Conservation (phyloP, 2,329 filamentous ascomycete species). For the Massarina eburnea region DNA sequence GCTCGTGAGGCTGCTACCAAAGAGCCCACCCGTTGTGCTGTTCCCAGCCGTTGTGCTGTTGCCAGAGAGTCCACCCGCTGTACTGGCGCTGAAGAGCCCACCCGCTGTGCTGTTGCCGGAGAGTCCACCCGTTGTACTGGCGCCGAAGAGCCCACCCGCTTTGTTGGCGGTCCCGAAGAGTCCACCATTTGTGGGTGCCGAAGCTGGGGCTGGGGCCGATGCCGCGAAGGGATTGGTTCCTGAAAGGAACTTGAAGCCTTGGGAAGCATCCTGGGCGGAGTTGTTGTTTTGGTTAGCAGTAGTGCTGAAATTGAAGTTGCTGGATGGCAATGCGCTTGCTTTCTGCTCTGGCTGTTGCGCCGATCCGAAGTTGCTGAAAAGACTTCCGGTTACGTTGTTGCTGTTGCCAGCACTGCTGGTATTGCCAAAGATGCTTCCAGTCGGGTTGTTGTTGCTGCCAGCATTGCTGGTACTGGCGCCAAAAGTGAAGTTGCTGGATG, state of each 20-base stretch:
- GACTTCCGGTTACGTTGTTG: too few relatives aligned
- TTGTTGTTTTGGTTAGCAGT: too few relatives aligned
- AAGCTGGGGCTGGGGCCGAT: slow-evolving; percentile 9
- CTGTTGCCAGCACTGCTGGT: too few relatives aligned
- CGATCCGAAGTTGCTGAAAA: too few relatives aligned
- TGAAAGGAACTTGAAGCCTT: slow-evolving; percentile 5
- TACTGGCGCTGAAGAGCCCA: slow-evolving; percentile 20
- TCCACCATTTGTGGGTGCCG: slow-evolving; percentile 17
- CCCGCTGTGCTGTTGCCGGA: slow-evolving; percentile 20
- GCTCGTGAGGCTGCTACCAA: slow-evolving; percentile 14
- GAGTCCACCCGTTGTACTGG: slow-evolving; percentile 13
- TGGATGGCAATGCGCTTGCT: too few relatives aligned
- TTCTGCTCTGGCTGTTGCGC: too few relatives aligned
- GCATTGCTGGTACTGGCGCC: too few relatives aligned
- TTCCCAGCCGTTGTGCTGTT: background rate
- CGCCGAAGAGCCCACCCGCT: slow-evolving; percentile 11
- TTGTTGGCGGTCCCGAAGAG: slow-evolving; percentile 20
- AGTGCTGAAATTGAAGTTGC: too few relatives aligned
- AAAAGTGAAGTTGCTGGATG: too few relatives aligned
- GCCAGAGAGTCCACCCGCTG: slow-evolving; percentile 12
- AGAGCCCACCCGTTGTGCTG: slow-evolving; percentile 15
- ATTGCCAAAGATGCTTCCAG: too few relatives aligned
- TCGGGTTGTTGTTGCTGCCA: too few relatives aligned
- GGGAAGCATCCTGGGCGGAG: too few relatives aligned
- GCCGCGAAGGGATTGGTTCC: slow-evolving; percentile 26